These are phyloP conservation scores for Crithidia bombi DNA, from an alignment of 208 protist species.

Conservation along the genomic window DNA sequence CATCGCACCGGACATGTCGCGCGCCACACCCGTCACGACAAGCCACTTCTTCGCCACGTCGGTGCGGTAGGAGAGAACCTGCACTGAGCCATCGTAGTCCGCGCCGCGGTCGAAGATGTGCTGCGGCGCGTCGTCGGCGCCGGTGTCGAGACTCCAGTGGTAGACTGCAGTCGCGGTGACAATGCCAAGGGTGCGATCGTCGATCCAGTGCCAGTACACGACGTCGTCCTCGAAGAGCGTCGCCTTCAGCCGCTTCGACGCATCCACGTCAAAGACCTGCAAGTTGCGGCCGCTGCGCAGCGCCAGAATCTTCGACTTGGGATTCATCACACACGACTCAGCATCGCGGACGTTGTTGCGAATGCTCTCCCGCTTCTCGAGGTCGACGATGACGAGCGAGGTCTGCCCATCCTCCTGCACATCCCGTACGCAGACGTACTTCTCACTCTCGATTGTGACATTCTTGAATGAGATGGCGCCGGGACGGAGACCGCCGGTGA, in stretches of 20 bases:
- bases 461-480: conserved; percentile 95
- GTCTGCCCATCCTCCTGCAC: conserved; percentile 80
- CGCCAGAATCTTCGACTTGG: conserved; percentile 96
- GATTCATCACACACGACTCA: conserved; percentile 99
- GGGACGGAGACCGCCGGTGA: conserved; percentile 92
- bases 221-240: conserved; percentile 94
- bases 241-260: conserved; percentile 96
- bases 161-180: conserved; percentile 96
- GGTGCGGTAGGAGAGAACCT: conserved; percentile 98
- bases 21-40: conserved; percentile 95
- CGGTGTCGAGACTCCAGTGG: conserved; percentile 97
- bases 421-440: conserved; percentile 98
- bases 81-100: conserved; percentile 85
- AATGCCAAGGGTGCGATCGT: conserved; percentile 94
- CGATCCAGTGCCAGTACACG: conserved; percentile 98
- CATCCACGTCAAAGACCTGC: conserved; percentile 99
- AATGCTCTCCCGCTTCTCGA: conserved; percentile 95
- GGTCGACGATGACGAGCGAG: conserved; percentile 94
- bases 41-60: conserved; percentile 96
- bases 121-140: conserved; percentile 86
- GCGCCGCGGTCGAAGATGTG: conserved; percentile 97
- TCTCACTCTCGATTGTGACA: conserved; percentile 98
- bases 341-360: conserved; percentile 97
- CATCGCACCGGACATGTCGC: conserved; percentile 73
- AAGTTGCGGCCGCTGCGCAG: conserved; percentile 95